Evolutionary conservation across 805 yeast species (phyloP), one percentile per base, ranked within the genome.

Genomic region (Metschnikowia continentalis): DNA sequence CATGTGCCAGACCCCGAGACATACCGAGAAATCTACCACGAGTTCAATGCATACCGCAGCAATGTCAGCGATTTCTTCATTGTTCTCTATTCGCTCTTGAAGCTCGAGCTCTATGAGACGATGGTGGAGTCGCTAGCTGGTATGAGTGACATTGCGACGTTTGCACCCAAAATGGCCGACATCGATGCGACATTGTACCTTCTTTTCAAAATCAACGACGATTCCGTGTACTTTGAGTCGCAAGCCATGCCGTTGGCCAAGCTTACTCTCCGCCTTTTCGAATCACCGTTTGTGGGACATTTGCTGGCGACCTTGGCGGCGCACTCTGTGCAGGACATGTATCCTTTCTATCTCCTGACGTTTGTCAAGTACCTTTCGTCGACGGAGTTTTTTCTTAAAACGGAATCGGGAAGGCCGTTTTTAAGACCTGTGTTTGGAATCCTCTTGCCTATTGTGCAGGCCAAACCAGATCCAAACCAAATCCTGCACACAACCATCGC

Each of bases 51-150:
- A 23, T 92, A 82, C 65, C 77, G 97, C 58, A 70, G 80, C 32
- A 92, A 86, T 54, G 85, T 86, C 8, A 79, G 85, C 1, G 98
- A 94, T 58, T 74, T 91, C 36, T 80, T 88, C 55, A 94, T 90
- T 49, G 73, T 81, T 0, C 67, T 85, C 1, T 88, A 85, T 70
- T 80, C 90, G 0, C 71, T 88, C 5, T 72, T 89, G 35, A 88
- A 87, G 36, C 49, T 65, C 0, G 68, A 75, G 1, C 64, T 88
- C 35, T 80, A 79, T 55, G 69, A 71, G 4, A 72, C 67, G 19
- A 63, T 88, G 30, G 47, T 69, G 11, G 32, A 35, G 13, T 14
- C 42, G 23, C 26, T 44, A 15, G 41, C 26, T 23, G 35, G 7
- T 6, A 22, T 22, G 17, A 22, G 15, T 22, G 46, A 35, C 40